phyloP scores from a whole-genome alignment of 257 asterid genomes.

The Nicotiana obtusifolia region DNA sequence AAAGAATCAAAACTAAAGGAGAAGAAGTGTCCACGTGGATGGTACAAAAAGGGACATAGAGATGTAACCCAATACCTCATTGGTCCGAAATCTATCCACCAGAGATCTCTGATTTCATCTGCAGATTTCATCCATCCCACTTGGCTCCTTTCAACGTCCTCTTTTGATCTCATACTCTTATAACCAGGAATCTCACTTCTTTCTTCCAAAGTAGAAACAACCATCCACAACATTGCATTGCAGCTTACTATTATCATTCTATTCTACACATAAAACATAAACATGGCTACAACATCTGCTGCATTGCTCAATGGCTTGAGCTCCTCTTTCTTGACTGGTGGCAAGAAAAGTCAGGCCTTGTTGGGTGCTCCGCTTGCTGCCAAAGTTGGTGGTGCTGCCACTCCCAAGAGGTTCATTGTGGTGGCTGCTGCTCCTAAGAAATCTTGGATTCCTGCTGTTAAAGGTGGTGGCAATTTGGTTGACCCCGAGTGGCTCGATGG shows the following conservation, averaged over 20 bases:
- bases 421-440: slow-evolving; percentile 76
- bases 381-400: slow-evolving; percentile 20
- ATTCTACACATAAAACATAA: not conserved
- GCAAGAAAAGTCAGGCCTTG: slow-evolving; percentile 57
- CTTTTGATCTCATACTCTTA: slow-evolving; percentile 25
- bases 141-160: slow-evolving; percentile 35
- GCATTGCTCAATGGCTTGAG: slow-evolving; percentile 72
- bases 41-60: slow-evolving; percentile 8
- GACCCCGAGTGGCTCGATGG: slow-evolving; percentile 99
- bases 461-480: slow-evolving; percentile 54
- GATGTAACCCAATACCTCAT: slow-evolving; percentile 36
- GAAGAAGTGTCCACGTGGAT: slow-evolving; percentile 33
- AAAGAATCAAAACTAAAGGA: slow-evolving; percentile 21
- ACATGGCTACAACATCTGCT: slow-evolving; percentile 91
- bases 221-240: not conserved
- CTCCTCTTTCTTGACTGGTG: slow-evolving; percentile 72
- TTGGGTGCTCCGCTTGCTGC: slow-evolving; percentile 44
- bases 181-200: slow-evolving; percentile 2
- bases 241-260: not conserved
- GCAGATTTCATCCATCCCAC: slow-evolving; percentile 51
- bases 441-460: slow-evolving; percentile 87
- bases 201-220: slow-evolving; percentile 11
- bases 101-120: not conserved
- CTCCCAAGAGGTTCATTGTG: slow-evolving; percentile 51
- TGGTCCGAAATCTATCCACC: slow-evolving; percentile 55